Conservation (phyloP, 176 grass and related monocot species). For the maize (Zea mays) region Zm-B73-REFERENCE-NAM-5.0 NC_050096.1:18174001-18174500, state of each 20-base stretch:
- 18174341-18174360: conserved; percentile 59
- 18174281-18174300: conserved; percentile 53
- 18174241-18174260: conserved; percentile 52
- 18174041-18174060: conserved; percentile 56
- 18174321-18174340: conserved; percentile 39
- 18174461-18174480: background rate
- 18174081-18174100: conserved; percentile 68
- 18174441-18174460: conserved; percentile 60
- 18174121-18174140: conserved; percentile 68
- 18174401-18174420: conserved; percentile 44
- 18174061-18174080: conserved; percentile 75
- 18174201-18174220: conserved; percentile 69
- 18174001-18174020: conserved; percentile 76
- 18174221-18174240: conserved; percentile 57
- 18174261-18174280: conserved; percentile 55
- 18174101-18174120: conserved; percentile 74
- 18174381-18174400: conserved; percentile 31
- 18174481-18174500: conserved; percentile 15
- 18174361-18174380: conserved; percentile 28
- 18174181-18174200: conserved; percentile 80
- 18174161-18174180: conserved; percentile 77
- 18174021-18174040: conserved; percentile 86
- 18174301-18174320: conserved; percentile 44
- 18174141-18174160: conserved; percentile 79
- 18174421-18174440: conserved; percentile 55